These are phyloP conservation scores for Fraxinus sp. DNA, from an alignment of 305 asterid species.

Conservation along the genomic window DNA sequence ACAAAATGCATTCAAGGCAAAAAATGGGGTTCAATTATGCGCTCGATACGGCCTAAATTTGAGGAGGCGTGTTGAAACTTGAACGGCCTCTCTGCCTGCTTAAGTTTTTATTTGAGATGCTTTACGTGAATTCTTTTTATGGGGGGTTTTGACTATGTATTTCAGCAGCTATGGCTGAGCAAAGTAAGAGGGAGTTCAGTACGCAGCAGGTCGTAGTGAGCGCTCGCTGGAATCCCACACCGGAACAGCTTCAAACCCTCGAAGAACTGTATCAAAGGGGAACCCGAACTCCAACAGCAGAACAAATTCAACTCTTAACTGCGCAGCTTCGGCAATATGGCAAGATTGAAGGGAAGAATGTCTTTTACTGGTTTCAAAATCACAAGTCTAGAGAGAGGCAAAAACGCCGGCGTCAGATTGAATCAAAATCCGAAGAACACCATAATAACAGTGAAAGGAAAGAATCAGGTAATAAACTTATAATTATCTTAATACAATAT, in stretches of 20 bases:
- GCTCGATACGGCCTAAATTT: too few species aligned
- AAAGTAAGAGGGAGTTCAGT: slow-evolving; percentile 52
- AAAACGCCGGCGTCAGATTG: slow-evolving; percentile 76
- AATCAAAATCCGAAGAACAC: slow-evolving; percentile 40
- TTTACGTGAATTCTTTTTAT: neutral
- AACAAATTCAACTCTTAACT: slow-evolving; percentile 86
- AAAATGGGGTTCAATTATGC: too few species aligned
- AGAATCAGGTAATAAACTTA: slow-evolving; percentile 47
- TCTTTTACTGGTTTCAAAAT: slow-evolving; percentile 95
- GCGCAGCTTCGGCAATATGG: slow-evolving; percentile 76
- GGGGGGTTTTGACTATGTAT: neutral
- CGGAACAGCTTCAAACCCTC: slow-evolving; percentile 82
- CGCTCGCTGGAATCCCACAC: slow-evolving; percentile 96
- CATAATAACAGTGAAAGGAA: slow-evolving; percentile 35
- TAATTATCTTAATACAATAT: neutral
- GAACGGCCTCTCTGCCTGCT: too few species aligned
- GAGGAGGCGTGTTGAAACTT: too few species aligned
- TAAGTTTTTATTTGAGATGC: neutral
- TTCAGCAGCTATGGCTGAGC: slow-evolving; percentile 58
- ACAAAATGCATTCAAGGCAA: too few species aligned
- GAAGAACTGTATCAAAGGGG: slow-evolving; percentile 78
- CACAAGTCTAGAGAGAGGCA: slow-evolving; percentile 92
- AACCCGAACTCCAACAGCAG: slow-evolving; percentile 81
- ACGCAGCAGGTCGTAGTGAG: slow-evolving; percentile 86
- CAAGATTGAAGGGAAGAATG: slow-evolving; percentile 93